These are phyloP conservation scores for Aspergillus proliferans DNA, from an alignment of 2,329 filamentous ascomycete genomes.

Conservation along the genomic window DNA sequence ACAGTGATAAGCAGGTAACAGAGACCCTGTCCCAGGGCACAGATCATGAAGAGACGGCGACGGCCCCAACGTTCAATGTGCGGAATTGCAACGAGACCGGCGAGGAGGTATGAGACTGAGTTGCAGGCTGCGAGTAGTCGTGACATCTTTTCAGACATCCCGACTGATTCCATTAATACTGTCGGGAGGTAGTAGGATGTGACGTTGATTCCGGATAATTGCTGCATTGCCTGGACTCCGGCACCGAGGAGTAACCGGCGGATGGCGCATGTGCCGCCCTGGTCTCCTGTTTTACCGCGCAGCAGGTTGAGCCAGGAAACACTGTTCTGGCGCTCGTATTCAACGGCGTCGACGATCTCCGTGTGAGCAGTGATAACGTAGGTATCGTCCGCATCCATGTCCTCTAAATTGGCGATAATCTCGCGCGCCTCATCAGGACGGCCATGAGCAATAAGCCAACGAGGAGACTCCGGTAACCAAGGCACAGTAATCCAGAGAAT, in stretches of 20 bases:
- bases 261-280: conserved; percentile 29
- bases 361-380: conserved; percentile 38
- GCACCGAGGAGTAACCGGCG: conserved; percentile 42
- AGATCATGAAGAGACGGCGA: conserved; percentile 45
- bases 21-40: conserved; percentile 43
- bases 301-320: conserved; percentile 47
- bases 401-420: conserved; percentile 35
- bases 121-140: conserved; percentile 43
- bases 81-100: conserved; percentile 37
- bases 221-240: conserved; percentile 36
- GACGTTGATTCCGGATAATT: conserved; percentile 33
- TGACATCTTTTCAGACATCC: conserved; percentile 29
- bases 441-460: conserved; percentile 19
- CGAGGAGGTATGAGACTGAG: conserved; percentile 42
- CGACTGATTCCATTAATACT: conserved; percentile 40
- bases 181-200: conserved; percentile 36
- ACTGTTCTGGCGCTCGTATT: conserved; percentile 46
- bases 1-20: conserved; percentile 47
- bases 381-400: conserved; percentile 30
- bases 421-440: conserved; percentile 32
- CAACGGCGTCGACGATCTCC: conserved; percentile 43
- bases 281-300: conserved; percentile 31
- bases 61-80: conserved; percentile 46
- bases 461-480: conserved; percentile 33
- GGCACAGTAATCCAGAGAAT: conserved; percentile 19